Percentiles rank a stretch among this genome's conserved stretches.
These are phyloP conservation scores for Theileria parva DNA, from an alignment of 169 alveolate genomes.

Conservation along the genomic window DNA sequence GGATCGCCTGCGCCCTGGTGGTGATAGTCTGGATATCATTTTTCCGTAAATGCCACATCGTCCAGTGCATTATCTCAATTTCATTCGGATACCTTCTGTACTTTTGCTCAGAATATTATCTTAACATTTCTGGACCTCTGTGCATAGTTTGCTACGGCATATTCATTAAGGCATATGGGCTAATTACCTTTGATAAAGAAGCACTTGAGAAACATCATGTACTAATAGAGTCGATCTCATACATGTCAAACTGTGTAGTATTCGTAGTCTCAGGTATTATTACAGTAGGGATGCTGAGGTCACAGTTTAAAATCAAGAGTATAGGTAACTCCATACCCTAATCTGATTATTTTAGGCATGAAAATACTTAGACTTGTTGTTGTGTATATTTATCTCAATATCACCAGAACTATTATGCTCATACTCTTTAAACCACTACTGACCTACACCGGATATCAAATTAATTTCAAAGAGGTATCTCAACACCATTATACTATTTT, in stretches of 20 bases:
- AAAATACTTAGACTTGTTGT: conserved; percentile 41
- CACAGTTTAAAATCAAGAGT: conserved; percentile 61
- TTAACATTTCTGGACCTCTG: conserved; percentile 83
- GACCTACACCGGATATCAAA: conserved; percentile 75
- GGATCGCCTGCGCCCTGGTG: conserved; percentile 73
- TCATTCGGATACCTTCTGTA: conserved; percentile 73
- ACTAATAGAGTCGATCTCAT: conserved; percentile 74
- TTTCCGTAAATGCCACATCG: conserved; percentile 75
- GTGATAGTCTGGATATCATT: conserved; percentile 79
- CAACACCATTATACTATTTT: not conserved
- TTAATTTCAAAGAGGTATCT: conserved; percentile 80
- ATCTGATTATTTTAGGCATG: conserved; percentile 18
- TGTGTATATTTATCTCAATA: conserved; percentile 71
- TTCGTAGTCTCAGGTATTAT: conserved; percentile 82
- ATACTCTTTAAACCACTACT: conserved; percentile 78
- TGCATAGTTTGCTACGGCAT: conserved; percentile 86
- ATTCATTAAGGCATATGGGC: conserved; percentile 82
- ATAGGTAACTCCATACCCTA: not conserved
- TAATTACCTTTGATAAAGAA: conserved; percentile 80
- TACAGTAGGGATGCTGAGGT: conserved; percentile 80
- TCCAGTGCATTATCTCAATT: conserved; percentile 76
- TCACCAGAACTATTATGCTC: conserved; percentile 81
- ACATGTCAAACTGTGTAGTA: conserved; percentile 82
- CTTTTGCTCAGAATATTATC: conserved; percentile 78
- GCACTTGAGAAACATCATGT: conserved; percentile 80